Evolutionary conservation across 371 early-diverging fungal species (phyloP).

Genomic region (Syncephalastrum racemosum): DNA sequence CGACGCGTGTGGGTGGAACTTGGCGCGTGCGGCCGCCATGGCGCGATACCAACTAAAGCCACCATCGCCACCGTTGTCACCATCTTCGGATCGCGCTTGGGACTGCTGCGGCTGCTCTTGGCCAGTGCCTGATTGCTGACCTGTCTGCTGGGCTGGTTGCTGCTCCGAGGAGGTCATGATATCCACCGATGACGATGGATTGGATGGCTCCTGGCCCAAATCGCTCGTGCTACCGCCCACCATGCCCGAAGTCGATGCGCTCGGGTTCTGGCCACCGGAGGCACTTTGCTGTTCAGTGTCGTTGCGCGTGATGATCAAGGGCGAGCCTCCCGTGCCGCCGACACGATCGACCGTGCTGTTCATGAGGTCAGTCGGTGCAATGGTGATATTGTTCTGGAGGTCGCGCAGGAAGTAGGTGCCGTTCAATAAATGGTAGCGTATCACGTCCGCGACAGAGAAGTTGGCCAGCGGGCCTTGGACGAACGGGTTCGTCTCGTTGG

Average conservation of each 20-base stretch:
- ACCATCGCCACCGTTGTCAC: neutral
- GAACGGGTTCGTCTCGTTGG: slow-evolving; percentile 10
- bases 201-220: too few species aligned
- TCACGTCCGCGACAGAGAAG: slow-evolving; percentile 24
- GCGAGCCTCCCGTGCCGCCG: slow-evolving; percentile 15
- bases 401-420: slow-evolving; percentile 18
- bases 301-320: slow-evolving; percentile 21
- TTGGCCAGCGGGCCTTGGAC: slow-evolving; percentile 9
- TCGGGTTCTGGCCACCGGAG: neutral
- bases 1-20: too few species aligned
- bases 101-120: too few species aligned
- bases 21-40: too few species aligned
- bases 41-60: neutral
- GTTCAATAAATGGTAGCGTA: slow-evolving; percentile 36
- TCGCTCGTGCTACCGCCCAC: slow-evolving; percentile 1
- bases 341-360: slow-evolving; percentile 11
- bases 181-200: too few species aligned
- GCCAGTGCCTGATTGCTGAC: too few species aligned
- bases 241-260: neutral
- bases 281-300: slow-evolving; percentile 8
- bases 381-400: slow-evolving; percentile 19
- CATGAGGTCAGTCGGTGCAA: slow-evolving; percentile 24
- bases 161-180: too few species aligned
- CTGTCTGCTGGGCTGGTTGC: too few species aligned
- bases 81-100: slow-evolving; percentile 7